Evolutionary conservation across 2,329 filamentous ascomycete genomes (phyloP).

Genomic region (Epicoccum nigrum): DNA sequence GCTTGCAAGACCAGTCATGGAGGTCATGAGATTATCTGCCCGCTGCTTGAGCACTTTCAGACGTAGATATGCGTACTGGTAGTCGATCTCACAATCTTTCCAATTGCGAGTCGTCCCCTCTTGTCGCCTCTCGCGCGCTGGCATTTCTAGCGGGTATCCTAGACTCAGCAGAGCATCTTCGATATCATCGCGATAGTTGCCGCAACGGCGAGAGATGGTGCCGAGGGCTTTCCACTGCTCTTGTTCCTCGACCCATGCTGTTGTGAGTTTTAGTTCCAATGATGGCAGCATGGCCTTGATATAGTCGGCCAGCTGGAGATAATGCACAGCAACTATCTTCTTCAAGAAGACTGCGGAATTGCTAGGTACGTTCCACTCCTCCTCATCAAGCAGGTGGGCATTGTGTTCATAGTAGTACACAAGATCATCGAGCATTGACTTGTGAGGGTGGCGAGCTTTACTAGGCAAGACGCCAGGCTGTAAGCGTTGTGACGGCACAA

Average conservation of each 20-base stretch:
- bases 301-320: conserved; percentile 42
- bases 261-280: conserved; percentile 39
- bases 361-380: conserved; percentile 30
- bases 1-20: conserved; percentile 43
- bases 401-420: conserved; percentile 36
- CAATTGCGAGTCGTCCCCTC: conserved; percentile 17
- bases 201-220: conserved; percentile 42
- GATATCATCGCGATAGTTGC: conserved; percentile 45
- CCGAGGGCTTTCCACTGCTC: conserved; percentile 44
- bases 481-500: conserved; percentile 25
- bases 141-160: conserved; percentile 27
- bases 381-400: conserved; percentile 21
- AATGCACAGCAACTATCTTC: conserved; percentile 44
- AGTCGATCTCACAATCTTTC: conserved; percentile 39
- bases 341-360: conserved; percentile 39
- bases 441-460: conserved; percentile 27
- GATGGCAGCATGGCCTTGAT: conserved; percentile 45
- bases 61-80: conserved; percentile 43
- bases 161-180: conserved; percentile 42
- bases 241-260: conserved; percentile 42
- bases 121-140: background rate
- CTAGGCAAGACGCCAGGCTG: background rate
- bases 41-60: conserved; percentile 42
- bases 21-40: conserved; percentile 41
- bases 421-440: conserved; percentile 38